phyloP scores from a whole-genome alignment of 257 asterid species.

The Jaltomata sinuosa region DNA sequence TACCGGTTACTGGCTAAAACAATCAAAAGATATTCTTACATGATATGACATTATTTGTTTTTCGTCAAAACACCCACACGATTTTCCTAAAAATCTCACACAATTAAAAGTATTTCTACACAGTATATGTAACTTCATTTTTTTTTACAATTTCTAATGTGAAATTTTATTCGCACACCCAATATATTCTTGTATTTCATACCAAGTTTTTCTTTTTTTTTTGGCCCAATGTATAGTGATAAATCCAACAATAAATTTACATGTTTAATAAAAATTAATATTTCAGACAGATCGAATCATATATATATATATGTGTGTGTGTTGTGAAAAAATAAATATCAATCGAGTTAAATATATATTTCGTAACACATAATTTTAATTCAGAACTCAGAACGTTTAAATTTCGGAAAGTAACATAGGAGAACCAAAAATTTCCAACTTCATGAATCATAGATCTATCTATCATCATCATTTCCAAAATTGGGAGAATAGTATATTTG shows the following conservation, averaged over 20 bases:
- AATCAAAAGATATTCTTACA: background rate
- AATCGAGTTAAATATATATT: background rate
- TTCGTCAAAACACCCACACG: too few relatives aligned
- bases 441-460: background rate
- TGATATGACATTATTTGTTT: background rate
- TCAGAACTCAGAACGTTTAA: background rate
- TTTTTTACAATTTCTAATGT: background rate
- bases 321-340: too few relatives aligned
- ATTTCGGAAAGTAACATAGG: background rate
- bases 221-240: too few relatives aligned
- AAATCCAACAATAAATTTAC: background rate
- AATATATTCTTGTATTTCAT: background rate
- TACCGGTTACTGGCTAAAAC: background rate
- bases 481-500: conserved; percentile 15
- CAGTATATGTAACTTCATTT: background rate
- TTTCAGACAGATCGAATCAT: background rate
- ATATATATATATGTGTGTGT: too few relatives aligned
- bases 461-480: background rate
- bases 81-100: too few relatives aligned
- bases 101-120: too few relatives aligned
- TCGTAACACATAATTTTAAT: background rate
- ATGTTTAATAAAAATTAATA: background rate
- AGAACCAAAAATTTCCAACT: background rate
- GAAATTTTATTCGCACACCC: background rate
- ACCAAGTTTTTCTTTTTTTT: background rate